Percentiles rank a stretch among this genome's conserved stretches.
Evolutionary conservation across 331 rosid species (phyloP).

Genomic region (Rosa hybrid): DNA sequence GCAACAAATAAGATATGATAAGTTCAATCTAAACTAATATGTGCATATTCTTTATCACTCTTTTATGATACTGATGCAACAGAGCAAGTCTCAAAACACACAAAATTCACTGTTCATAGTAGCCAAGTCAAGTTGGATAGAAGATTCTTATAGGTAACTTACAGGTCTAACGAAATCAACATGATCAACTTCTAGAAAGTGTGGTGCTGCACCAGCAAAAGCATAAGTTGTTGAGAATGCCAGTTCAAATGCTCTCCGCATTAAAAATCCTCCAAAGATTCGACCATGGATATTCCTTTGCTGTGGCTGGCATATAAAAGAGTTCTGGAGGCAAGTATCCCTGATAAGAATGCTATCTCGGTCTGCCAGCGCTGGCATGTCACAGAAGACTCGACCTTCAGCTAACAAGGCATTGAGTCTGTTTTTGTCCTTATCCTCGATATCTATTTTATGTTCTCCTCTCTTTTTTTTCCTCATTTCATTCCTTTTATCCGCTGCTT

Average conservation of each 20-base stretch:
- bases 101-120: background rate
- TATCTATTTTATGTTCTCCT: constrained; percentile 38
- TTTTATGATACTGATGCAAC: background rate
- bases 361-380: constrained; percentile 97
- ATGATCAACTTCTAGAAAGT: constrained; percentile 92
- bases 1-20: background rate
- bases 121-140: background rate
- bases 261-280: constrained; percentile 91
- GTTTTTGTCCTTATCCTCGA: constrained; percentile 34
- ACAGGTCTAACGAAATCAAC: constrained; percentile 94
- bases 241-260: constrained; percentile 94
- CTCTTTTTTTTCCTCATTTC: constrained; percentile 57
- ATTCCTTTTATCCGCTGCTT: constrained; percentile 83
- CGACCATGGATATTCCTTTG: constrained; percentile 91
- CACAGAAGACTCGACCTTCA: constrained; percentile 78
- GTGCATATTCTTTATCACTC: background rate
- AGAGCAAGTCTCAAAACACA: too few relatives aligned
- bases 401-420: constrained; percentile 69
- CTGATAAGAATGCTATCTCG: constrained; percentile 83
- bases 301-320: constrained; percentile 95
- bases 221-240: constrained; percentile 88
- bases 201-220: constrained; percentile 89
- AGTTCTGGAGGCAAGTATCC: constrained; percentile 78
- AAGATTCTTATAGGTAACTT: constrained; percentile 26
- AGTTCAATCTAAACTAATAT: background rate